Percentiles rank a stretch among this genome's conserved stretches.
phyloP scores from a whole-genome alignment of 2,329 filamentous ascomycete genomes.

The Aureobasidium pullulans region DNA sequence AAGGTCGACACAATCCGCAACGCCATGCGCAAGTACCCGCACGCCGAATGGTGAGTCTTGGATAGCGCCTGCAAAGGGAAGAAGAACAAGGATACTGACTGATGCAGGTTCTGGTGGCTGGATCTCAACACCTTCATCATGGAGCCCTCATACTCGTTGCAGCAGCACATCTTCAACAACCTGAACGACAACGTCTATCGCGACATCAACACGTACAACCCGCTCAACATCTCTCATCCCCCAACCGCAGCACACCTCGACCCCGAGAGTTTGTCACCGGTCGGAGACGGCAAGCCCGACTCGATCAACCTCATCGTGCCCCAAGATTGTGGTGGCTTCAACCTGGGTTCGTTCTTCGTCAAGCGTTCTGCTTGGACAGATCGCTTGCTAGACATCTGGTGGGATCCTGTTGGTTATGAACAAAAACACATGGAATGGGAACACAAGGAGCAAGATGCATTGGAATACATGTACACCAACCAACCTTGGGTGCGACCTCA shows the following conservation, averaged over 20 bases:
- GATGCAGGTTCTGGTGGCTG: constrained; percentile 96
- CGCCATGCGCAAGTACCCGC: constrained; percentile 83
- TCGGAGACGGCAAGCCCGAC: constrained; percentile 67
- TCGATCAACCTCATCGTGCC: constrained; percentile 85
- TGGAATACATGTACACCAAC: constrained; percentile 83
- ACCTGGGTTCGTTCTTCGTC: constrained; percentile 91
- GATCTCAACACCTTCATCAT: constrained; percentile 97
- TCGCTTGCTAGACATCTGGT: constrained; percentile 89
- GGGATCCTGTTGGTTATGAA: constrained; percentile 95
- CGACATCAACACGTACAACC: constrained; percentile 95
- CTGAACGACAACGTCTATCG: constrained; percentile 72
- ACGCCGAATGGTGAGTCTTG: constrained; percentile 79
- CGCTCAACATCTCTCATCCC: constrained; percentile 86
- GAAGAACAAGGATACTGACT: background rate
- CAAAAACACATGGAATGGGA: constrained; percentile 99
- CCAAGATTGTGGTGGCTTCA: constrained; percentile 94
- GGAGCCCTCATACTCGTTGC: constrained; percentile 86
- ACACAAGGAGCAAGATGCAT: constrained; percentile 94
- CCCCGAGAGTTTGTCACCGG: constrained; percentile 58
- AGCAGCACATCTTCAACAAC: constrained; percentile 81
- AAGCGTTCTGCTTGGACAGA: constrained; percentile 83
- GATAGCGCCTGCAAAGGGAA: too few species aligned
- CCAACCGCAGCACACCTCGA: constrained; percentile 65
- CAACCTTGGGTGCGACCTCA: constrained; percentile 91
- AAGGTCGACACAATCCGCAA: constrained; percentile 92